Evolutionary conservation across 2,329 filamentous ascomycete species (phyloP), one percentile per base, ranked within the genome.

Genomic region (Botrytis cinerea): DNA sequence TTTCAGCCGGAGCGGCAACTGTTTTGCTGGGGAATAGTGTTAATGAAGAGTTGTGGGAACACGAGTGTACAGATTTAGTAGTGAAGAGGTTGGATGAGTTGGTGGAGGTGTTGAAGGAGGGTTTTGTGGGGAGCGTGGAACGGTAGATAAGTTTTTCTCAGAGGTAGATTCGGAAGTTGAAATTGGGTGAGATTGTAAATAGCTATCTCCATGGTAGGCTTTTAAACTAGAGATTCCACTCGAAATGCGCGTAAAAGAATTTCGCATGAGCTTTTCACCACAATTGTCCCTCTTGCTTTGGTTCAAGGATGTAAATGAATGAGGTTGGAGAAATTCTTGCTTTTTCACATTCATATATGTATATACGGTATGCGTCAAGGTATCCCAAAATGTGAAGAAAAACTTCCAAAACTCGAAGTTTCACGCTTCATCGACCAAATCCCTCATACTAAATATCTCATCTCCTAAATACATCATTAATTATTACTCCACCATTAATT

Each of bases 21-120:
- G 94, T 98, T n/a, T 81, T 98, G 80, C 85, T 99, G 62, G 87
- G 92, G 25, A 97, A 97, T 79, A 89, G 93, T n/a, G 90, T 87
- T n/a, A 97, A 97, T 80, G 82, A 82, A 72, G 86, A 91, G 76
- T 81, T 97, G 73, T 88, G 86, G 12, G 85, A 88, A 38, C 92
- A 97, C 80, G 87, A 90, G 76, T 89, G 94, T 81, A 97, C 93
- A 0, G 93, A 97, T 82, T 79, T 95, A 63, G 90, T 90, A 18
- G 91, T 97, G 70, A 81, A 83, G 75, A 86, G 88, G 54, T 81
- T 97, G 74, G 93, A 97, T 80, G 93, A 97, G 74, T 82, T 97
- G 76, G 88, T 96, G 71, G 86, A 84, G 16, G 86, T 97, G 12
- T 83, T 97, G 40, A 93, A 97, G 75, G 83, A 86, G 1, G 94